Percentiles rank a stretch among this genome's conserved stretches.
Evolutionary conservation across 371 early-diverging fungal species (phyloP).

Genomic region (Circinella minor): DNA sequence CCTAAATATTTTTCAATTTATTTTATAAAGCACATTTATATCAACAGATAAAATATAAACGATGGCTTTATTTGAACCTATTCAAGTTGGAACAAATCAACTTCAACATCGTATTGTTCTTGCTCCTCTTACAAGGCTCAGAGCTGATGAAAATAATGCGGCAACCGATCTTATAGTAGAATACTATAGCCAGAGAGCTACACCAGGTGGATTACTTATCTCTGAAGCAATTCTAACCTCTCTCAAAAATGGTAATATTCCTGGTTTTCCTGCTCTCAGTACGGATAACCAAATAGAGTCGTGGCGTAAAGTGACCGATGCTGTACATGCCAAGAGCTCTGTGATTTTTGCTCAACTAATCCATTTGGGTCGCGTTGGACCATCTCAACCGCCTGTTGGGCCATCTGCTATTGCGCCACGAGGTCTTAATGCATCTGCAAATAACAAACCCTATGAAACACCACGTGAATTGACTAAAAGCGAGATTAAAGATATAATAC

Average conservation of each 20-base stretch:
- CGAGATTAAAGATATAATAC: slow-evolving; percentile 66
- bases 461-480: slow-evolving; percentile 64
- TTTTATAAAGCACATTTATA: too few species aligned
- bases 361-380: slow-evolving; percentile 25
- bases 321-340: slow-evolving; percentile 63
- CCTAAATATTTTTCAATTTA: too few species aligned
- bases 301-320: slow-evolving; percentile 62
- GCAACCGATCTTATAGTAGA: slow-evolving; percentile 50
- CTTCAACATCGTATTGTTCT: slow-evolving; percentile 59
- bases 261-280: slow-evolving; percentile 28
- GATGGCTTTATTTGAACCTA: slow-evolving; percentile 26
- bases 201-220: slow-evolving; percentile 60
- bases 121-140: slow-evolving; percentile 58
- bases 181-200: slow-evolving; percentile 65
- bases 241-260: not conserved
- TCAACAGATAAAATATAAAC: too few species aligned
- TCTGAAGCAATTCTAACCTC: slow-evolving; percentile 52
- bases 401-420: slow-evolving; percentile 18
- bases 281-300: slow-evolving; percentile 54
- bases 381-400: slow-evolving; percentile 12
- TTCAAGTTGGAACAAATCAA: slow-evolving; percentile 28
- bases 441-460: slow-evolving; percentile 17
- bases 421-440: not conserved
- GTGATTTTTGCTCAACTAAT: slow-evolving; percentile 57
- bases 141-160: slow-evolving; percentile 23